These are phyloP conservation scores for Circinella minor DNA, from an alignment of 371 early-diverging fungal species.

Conservation along the genomic window DNA sequence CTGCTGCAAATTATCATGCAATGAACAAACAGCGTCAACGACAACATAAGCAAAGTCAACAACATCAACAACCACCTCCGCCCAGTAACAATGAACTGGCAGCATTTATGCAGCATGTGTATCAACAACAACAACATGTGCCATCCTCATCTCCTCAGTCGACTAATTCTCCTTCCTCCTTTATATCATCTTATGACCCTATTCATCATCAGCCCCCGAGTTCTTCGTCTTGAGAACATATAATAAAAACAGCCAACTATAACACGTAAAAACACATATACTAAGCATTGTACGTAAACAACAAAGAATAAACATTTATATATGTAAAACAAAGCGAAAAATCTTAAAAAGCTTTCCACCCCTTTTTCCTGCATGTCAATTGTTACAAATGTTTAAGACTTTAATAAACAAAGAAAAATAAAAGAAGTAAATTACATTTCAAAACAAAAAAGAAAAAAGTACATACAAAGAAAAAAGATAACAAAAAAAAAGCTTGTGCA, in stretches of 20 bases:
- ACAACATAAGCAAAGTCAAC: constrained; percentile 15
- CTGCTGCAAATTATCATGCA: constrained; percentile 30
- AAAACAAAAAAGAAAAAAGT: not conserved
- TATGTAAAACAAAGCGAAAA: too few species aligned
- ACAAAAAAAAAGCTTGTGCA: not conserved
- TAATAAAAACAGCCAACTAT: too few species aligned
- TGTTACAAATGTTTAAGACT: not conserved
- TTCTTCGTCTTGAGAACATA: not conserved
- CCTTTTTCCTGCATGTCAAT: not conserved
- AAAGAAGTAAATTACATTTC: not conserved
- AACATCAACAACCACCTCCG: not conserved
- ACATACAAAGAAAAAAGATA: not conserved
- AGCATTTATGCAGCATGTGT: constrained; percentile 13
- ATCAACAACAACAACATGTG: constrained; percentile 14
- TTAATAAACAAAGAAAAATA: not conserved
- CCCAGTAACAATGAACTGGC: not conserved
- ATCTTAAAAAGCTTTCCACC: too few species aligned
- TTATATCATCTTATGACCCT: not conserved
- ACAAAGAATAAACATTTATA: not conserved
- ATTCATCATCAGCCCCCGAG: not conserved
- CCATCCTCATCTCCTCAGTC: not conserved
- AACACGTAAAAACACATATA: too few species aligned
- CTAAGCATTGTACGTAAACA: too few species aligned
- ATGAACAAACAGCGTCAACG: constrained; percentile 24
- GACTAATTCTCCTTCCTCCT: not conserved